These are phyloP conservation scores for Thozetella sp. DNA, from an alignment of 495 filamentous ascomycete species.

Conservation along the genomic window DNA sequence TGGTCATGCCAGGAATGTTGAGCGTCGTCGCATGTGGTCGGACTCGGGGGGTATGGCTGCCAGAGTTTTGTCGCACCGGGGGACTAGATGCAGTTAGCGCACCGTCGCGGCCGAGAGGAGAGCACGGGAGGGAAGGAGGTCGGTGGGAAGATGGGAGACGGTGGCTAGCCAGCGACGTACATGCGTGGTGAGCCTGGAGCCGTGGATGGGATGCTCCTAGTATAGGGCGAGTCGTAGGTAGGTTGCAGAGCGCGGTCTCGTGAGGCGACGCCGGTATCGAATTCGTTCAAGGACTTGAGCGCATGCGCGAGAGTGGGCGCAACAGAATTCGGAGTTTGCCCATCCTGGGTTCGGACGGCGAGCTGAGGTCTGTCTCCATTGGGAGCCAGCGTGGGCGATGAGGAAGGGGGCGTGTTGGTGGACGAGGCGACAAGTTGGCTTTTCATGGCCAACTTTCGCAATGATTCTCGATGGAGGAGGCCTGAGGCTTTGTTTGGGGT, in stretches of 20 bases:
- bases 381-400: constrained; percentile 25
- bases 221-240: constrained; percentile 45
- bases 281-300: constrained; percentile 33
- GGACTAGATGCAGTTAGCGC: constrained; percentile 28
- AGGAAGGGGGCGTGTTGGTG: constrained; percentile 20
- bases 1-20: constrained; percentile 86
- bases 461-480: constrained; percentile 34
- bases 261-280: constrained; percentile 14
- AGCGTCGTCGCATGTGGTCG: constrained; percentile 80
- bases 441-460: constrained; percentile 54
- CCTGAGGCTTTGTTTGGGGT: background rate
- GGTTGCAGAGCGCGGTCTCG: constrained; percentile 22
- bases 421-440: constrained; percentile 33
- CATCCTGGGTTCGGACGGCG: constrained; percentile 13
- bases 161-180: constrained; percentile 28
- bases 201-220: constrained; percentile 52
- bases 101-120: background rate
- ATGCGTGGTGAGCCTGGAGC: constrained; percentile 56
- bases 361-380: constrained; percentile 12
- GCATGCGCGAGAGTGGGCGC: constrained; percentile 32
- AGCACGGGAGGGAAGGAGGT: background rate
- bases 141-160: background rate
- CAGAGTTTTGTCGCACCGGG: constrained; percentile 60
- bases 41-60: constrained; percentile 58
- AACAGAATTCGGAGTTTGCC: constrained; percentile 18